A percentile compares a stretch with the other conserved stretches of the same genome.
These are phyloP conservation scores for Aspergillus aculeatinus DNA, from an alignment of 2,329 filamentous ascomycete species.

Conservation along the genomic window DNA sequence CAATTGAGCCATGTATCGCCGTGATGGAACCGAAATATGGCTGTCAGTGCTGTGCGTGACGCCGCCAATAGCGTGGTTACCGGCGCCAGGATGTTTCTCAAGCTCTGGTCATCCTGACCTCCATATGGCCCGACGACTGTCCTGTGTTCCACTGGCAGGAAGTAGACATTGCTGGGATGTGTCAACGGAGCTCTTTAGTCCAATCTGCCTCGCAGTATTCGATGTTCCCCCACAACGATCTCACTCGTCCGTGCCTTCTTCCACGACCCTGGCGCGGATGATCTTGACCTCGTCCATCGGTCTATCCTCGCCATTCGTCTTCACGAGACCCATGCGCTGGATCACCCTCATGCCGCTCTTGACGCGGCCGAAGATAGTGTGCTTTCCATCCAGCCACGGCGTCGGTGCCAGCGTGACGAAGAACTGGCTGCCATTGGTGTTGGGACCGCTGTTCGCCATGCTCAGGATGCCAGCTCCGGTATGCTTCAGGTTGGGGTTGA, in stretches of 20 bases:
- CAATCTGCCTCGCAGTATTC: not conserved
- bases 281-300: slow-evolving; percentile 83
- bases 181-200: not conserved
- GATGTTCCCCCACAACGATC: not conserved
- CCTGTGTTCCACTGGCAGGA: not conserved
- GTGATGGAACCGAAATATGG: not conserved
- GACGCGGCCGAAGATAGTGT: slow-evolving; percentile 93
- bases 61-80: not conserved
- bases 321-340: slow-evolving; percentile 82
- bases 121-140: not conserved
- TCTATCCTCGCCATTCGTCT: slow-evolving; percentile 76
- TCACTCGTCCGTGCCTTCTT: slow-evolving; percentile 53
- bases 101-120: not conserved
- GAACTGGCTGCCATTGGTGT: slow-evolving; percentile 95
- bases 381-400: slow-evolving; percentile 69
- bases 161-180: not conserved
- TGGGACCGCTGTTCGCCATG: slow-evolving; percentile 92
- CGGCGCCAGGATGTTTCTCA: not conserved
- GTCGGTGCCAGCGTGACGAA: slow-evolving; percentile 93
- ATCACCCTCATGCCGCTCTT: slow-evolving; percentile 80
- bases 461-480: slow-evolving; percentile 89
- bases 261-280: slow-evolving; percentile 67
- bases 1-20: not conserved
- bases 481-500: slow-evolving; percentile 74
- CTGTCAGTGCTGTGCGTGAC: not conserved